These are phyloP conservation scores for Colletotrichum simmondsii DNA, from an alignment of 2,329 filamentous ascomycete genomes.

Conservation along the genomic window DNA sequence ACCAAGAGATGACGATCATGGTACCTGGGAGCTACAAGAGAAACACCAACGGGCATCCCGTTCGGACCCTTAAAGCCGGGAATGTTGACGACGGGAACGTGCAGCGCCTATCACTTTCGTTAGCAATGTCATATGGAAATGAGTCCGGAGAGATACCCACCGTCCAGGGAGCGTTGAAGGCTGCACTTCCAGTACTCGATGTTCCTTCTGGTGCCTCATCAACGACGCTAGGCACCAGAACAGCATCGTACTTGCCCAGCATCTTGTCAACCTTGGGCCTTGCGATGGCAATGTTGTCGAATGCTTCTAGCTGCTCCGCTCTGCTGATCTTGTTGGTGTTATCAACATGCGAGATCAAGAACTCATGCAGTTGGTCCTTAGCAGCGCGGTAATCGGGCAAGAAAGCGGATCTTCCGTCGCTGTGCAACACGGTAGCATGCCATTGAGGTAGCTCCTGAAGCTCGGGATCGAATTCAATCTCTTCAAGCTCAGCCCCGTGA, in stretches of 20 bases:
- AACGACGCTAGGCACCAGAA: constrained; percentile 66
- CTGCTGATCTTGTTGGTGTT: constrained; percentile 55
- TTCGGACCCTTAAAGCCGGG: constrained; percentile 67
- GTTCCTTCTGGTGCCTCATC: constrained; percentile 67
- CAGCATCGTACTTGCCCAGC: constrained; percentile 57
- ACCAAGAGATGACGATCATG: constrained; percentile 56
- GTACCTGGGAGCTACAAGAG: constrained; percentile 60
- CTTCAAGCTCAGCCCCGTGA: constrained; percentile 65
- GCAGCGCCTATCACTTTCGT: constrained; percentile 57
- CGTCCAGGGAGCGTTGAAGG: constrained; percentile 64
- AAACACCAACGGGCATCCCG: constrained; percentile 69
- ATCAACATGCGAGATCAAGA: constrained; percentile 62
- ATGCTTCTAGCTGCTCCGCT: constrained; percentile 61
- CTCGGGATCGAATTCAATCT: constrained; percentile 61
- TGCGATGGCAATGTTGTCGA: constrained; percentile 60
- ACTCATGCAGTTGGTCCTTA: constrained; percentile 57
- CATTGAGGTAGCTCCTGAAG: constrained; percentile 62
- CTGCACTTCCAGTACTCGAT: constrained; percentile 64
- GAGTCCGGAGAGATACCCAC: constrained; percentile 53
- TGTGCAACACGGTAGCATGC: constrained; percentile 60
- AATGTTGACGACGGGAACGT: constrained; percentile 72
- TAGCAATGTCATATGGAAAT: too few species aligned
- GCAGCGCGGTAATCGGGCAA: constrained; percentile 61
- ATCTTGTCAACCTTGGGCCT: constrained; percentile 63
- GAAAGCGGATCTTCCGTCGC: constrained; percentile 65